Percentiles rank a stretch among this genome's conserved stretches.
phyloP scores from a whole-genome alignment of 371 early-diverging fungal species.

The Cladochytrium tenue region DNA sequence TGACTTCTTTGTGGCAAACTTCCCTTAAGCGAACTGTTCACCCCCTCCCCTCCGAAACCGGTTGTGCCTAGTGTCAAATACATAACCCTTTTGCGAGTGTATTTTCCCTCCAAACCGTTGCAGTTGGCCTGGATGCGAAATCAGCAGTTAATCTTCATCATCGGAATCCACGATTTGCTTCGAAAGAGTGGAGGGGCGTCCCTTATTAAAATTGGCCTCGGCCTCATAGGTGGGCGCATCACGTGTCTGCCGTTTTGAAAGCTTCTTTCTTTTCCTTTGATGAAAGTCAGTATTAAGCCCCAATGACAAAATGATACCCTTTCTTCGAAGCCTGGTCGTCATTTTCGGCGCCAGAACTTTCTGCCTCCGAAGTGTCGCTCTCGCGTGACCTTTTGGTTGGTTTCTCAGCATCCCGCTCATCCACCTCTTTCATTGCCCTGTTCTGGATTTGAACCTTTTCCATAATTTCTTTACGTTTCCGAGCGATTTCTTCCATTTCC shows the following conservation, averaged over 20 bases:
- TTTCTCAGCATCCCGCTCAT: constrained; percentile 44
- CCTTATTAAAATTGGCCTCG: constrained; percentile 16
- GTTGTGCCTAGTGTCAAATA: too few relatives aligned
- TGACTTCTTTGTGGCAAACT: constrained; percentile 46
- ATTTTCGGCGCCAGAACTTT: constrained; percentile 24
- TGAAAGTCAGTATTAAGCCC: background rate
- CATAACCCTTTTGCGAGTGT: too few relatives aligned
- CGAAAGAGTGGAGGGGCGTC: constrained; percentile 19
- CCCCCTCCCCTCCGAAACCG: too few relatives aligned
- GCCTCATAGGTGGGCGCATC: constrained; percentile 15
- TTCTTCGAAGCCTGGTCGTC: constrained; percentile 27
- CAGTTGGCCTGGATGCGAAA: too few relatives aligned
- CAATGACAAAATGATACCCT: background rate
- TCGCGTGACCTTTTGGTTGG: constrained; percentile 31
- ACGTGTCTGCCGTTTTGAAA: constrained; percentile 27
- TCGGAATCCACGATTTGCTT: constrained; percentile 26
- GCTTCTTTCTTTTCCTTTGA: constrained; percentile 32
- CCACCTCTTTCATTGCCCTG: constrained; percentile 42
- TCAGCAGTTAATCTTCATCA: too few relatives aligned
- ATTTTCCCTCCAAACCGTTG: too few relatives aligned
- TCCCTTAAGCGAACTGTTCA: too few relatives aligned
- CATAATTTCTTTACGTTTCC: constrained; percentile 45
- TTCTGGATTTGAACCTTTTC: constrained; percentile 41
- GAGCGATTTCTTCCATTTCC: constrained; percentile 34
- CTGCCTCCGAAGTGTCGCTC: constrained; percentile 44